Base-by-base conservation (phyloP, 2,329 filamentous ascomycete species). In the Sporothrix curviconia region DNA sequence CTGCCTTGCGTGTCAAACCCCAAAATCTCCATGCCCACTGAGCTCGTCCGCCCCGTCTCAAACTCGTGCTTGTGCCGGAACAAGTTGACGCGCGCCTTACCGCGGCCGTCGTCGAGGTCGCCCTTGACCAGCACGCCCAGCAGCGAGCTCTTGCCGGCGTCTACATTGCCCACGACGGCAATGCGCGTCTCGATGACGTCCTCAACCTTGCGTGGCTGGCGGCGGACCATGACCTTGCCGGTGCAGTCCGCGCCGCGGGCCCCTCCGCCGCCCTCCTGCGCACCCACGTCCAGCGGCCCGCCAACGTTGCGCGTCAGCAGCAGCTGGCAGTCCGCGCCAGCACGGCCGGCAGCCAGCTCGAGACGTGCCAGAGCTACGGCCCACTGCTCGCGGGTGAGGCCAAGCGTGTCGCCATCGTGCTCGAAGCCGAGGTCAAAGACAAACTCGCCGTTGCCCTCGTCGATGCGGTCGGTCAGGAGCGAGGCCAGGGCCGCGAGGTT, bases 51-150 rank as follows among this genome's bases (percentile, higher is more conserved):
- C 1, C 94, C 94, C 47, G 89, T 94, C 72, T 99, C 94, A 40
- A 97, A 88, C 73, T 99, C 94, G 68, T 99, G 94, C 73, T 99
- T 97, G 72, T 99, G 94, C 15, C 94, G 84, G 74, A 99, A 99
- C 12, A 99, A 83, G 63, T 96, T 97, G 53, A 99, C 89, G 61
- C 94, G 87, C 46, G 94, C 92, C 71, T 89, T 92, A 12, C 94
- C 94, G 68, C 94, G 83, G 15, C 94, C 94, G 72, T 99, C 94
- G 66, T 99, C 94, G 2, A 99, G 83, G 53, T 89, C 89, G 5
- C 94, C 94, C 72, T 97, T 97, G 7, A 97, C 94, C 6, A 99
- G 78, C 1, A 99, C 94, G 43, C 94, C 94, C 2, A 99, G 77
- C 82, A 97, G 87, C 28, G 94, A 97, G 69, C 90, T 95, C 74